Conservation (phyloP, 1,139 yeast species). For the Debaryomyces coudertii region DNA sequence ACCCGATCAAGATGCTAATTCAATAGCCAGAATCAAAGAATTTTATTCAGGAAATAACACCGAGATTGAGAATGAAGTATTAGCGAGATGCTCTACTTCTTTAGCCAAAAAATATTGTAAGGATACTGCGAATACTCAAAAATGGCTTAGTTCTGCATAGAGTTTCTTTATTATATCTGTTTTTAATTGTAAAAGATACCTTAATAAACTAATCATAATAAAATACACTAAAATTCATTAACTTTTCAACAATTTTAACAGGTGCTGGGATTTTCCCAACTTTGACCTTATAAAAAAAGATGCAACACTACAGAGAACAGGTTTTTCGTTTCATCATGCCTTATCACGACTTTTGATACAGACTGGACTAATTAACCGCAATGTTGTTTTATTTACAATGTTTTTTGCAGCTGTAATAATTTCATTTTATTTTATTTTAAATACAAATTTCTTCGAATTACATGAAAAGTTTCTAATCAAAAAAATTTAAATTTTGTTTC, state of each 20-base stretch:
- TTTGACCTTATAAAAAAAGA: too few relatives aligned
- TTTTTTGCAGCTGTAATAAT: too few relatives aligned
- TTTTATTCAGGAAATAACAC: constrained; percentile 6
- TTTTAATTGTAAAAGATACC: background rate
- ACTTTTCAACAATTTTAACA: too few relatives aligned
- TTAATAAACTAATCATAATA: too few relatives aligned
- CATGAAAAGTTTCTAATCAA: background rate
- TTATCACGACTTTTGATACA: too few relatives aligned
- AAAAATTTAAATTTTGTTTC: background rate
- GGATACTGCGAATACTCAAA: background rate
- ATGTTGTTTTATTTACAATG: too few relatives aligned
- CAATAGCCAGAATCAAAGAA: background rate
- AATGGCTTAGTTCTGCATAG: background rate
- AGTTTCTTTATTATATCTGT: background rate
- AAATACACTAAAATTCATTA: too few relatives aligned
- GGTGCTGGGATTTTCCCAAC: too few relatives aligned
- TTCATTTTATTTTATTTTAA: too few relatives aligned
- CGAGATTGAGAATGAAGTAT: constrained; percentile 13
- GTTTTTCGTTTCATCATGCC: too few relatives aligned
- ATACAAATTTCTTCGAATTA: background rate
- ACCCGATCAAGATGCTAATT: background rate
- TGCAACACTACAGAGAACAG: too few relatives aligned
- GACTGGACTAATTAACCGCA: too few relatives aligned
- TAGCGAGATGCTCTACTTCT: constrained; percentile 19
- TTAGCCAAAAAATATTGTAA: constrained; percentile 19